Percentiles rank a stretch among this genome's conserved stretches.
Evolutionary conservation across 176 grass and related monocot genomes (phyloP).

Genomic region (Leersia perrieri): DNA sequence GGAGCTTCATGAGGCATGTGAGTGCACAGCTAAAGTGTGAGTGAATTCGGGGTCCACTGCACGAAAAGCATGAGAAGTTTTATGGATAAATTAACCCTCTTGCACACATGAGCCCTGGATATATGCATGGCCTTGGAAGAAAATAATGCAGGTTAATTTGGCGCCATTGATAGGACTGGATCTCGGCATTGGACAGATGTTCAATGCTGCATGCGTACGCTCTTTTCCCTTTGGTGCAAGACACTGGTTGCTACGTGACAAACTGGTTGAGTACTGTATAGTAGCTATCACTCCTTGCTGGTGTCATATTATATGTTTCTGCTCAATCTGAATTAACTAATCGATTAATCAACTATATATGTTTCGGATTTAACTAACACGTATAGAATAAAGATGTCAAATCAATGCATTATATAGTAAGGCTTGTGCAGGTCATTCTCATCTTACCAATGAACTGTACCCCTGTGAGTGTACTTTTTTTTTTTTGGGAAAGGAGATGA

Average conservation of each 20-base stretch:
- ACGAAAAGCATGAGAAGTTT: conserved; percentile 1
- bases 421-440: not conserved
- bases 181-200: not conserved
- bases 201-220: not conserved
- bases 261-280: not conserved
- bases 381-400: not conserved
- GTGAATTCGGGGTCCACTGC: conserved; percentile 19
- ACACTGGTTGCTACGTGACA: not conserved
- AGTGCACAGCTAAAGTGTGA: conserved; percentile 11
- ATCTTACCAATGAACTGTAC: not conserved
- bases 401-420: not conserved
- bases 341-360: not conserved
- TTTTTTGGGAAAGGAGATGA: too few species aligned
- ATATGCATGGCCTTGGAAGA: not conserved
- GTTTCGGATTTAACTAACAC: not conserved
- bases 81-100: not conserved
- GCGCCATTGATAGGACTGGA: not conserved
- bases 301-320: not conserved
- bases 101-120: not conserved
- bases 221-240: not conserved
- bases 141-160: not conserved
- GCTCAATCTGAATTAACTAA: not conserved
- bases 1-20: conserved; percentile 20
- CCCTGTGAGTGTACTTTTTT: not conserved
- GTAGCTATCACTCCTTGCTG: not conserved